Evolutionary conservation across 768 basidiomycete species (phyloP).

Genomic region (Boletus rex-veris): DNA sequence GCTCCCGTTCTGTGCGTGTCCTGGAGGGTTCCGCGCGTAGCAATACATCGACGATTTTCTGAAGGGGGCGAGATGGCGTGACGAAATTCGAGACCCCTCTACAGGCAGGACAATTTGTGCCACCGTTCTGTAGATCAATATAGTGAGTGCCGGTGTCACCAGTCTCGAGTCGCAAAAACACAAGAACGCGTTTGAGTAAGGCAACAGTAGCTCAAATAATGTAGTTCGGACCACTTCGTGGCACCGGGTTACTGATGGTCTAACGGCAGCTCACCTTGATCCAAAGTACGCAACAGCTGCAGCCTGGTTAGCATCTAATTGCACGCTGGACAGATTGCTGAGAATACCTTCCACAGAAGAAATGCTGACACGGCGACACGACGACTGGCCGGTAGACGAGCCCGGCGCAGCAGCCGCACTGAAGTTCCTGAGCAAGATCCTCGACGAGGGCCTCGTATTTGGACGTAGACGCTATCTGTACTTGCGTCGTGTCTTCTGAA

Average conservation of each 20-base stretch:
- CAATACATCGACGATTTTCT: constrained; percentile 68
- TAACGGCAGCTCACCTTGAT: constrained; percentile 59
- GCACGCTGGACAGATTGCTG: neutral
- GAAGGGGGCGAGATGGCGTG: constrained; percentile 68
- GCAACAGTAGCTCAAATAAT: neutral
- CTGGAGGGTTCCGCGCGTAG: constrained; percentile 68
- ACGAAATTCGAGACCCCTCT: constrained; percentile 66
- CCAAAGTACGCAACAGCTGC: constrained; percentile 80
- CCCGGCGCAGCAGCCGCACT: constrained; percentile 83
- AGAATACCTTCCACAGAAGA: constrained; percentile 82
- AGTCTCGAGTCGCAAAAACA: neutral
- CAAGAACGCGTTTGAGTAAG: neutral
- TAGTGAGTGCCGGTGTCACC: constrained; percentile 8
- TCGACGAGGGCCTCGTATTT: constrained; percentile 43
- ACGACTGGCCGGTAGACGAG: constrained; percentile 80
- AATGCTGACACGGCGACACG: constrained; percentile 83
- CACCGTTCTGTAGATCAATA: constrained; percentile 60
- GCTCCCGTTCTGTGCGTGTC: constrained; percentile 65
- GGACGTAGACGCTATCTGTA: constrained; percentile 16
- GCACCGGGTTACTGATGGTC: neutral
- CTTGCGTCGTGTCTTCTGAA: constrained; percentile 17
- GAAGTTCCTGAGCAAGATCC: constrained; percentile 68
- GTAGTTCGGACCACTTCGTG: neutral
- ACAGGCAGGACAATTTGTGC: constrained; percentile 81
- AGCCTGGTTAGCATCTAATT: constrained; percentile 41